phyloP scores from a whole-genome alignment of 805 yeast species.

The Yarrowia bubula region DNA sequence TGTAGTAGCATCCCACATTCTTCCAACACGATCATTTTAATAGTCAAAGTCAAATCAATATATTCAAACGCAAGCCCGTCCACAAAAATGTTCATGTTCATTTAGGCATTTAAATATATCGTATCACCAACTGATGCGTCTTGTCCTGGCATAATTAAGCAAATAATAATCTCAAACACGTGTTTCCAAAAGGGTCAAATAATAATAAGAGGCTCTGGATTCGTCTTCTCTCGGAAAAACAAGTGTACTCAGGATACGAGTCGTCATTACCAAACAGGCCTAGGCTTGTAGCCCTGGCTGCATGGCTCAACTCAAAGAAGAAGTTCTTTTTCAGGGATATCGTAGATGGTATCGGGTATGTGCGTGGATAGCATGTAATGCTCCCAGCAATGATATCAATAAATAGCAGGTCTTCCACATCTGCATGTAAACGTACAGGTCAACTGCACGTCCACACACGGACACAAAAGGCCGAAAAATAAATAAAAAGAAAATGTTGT shows the following conservation, averaged over 20 bases:
- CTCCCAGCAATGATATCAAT: slow-evolving; percentile 20
- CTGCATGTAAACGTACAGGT: background rate
- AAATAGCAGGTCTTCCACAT: background rate
- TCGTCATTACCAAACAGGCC: slow-evolving; percentile 24
- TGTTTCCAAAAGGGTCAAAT: slow-evolving; percentile 22
- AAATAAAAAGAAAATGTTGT: slow-evolving; percentile 3
- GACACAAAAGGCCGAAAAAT: background rate
- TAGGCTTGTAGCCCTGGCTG: background rate
- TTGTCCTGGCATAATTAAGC: slow-evolving; percentile 15
- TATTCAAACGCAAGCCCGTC: slow-evolving; percentile 27
- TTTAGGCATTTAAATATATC: slow-evolving; percentile 25
- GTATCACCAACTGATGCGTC: slow-evolving; percentile 12
- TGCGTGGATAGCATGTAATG: slow-evolving; percentile 8
- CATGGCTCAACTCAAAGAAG: slow-evolving; percentile 26
- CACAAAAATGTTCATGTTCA: slow-evolving; percentile 24
- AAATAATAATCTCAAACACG: slow-evolving; percentile 4
- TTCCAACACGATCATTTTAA: slow-evolving; percentile 26
- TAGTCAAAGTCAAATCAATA: slow-evolving; percentile 1
- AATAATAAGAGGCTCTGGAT: slow-evolving; percentile 17
- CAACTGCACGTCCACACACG: background rate
- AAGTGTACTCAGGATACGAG: slow-evolving; percentile 24
- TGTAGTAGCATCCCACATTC: slow-evolving; percentile 17
- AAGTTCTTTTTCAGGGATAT: slow-evolving; percentile 14
- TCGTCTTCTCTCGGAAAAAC: slow-evolving; percentile 18
- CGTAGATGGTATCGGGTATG: slow-evolving; percentile 25